A percentile compares a stretch with the other conserved stretches of the same genome.
These are phyloP conservation scores for Melanomma pulvis-pyrius DNA, from an alignment of 495 filamentous ascomycete genomes.

Conservation along the genomic window DNA sequence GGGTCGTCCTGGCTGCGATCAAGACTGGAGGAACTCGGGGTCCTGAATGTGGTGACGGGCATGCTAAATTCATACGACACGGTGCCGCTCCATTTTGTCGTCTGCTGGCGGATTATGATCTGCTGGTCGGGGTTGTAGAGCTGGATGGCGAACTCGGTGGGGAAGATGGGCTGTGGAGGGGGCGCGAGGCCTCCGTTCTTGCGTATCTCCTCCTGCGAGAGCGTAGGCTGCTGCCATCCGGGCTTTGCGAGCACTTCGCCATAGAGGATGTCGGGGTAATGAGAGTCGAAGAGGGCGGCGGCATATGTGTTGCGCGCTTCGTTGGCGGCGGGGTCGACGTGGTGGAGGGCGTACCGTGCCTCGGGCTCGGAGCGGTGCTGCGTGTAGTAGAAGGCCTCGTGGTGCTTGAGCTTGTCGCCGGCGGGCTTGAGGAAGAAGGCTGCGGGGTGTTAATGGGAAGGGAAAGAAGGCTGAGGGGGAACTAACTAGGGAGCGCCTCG, in stretches of 20 bases:
- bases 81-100: slow-evolving; percentile 74
- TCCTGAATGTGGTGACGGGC: slow-evolving; percentile 79
- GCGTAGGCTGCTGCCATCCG: slow-evolving; percentile 77
- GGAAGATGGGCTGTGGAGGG: slow-evolving; percentile 74
- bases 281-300: slow-evolving; percentile 79
- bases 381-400: slow-evolving; percentile 68
- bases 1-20: slow-evolving; percentile 76
- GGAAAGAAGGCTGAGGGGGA: not conserved
- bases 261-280: slow-evolving; percentile 77
- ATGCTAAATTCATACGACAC: slow-evolving; percentile 90
- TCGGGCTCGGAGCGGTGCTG: slow-evolving; percentile 79
- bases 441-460: slow-evolving; percentile 38
- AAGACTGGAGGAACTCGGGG: slow-evolving; percentile 72
- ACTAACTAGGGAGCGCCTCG: slow-evolving; percentile 85
- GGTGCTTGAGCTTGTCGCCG: slow-evolving; percentile 54
- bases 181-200: slow-evolving; percentile 70
- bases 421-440: slow-evolving; percentile 66
- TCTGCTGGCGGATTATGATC: slow-evolving; percentile 67
- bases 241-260: slow-evolving; percentile 85
- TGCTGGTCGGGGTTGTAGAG: slow-evolving; percentile 95
- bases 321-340: slow-evolving; percentile 69
- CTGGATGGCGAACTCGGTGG: slow-evolving; percentile 76
- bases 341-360: slow-evolving; percentile 76
- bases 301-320: slow-evolving; percentile 81
- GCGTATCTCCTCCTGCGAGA: slow-evolving; percentile 78